These are phyloP conservation scores for Elymus sibiricus DNA, from an alignment of 176 grass and related monocot species.

Conservation along the genomic window DNA sequence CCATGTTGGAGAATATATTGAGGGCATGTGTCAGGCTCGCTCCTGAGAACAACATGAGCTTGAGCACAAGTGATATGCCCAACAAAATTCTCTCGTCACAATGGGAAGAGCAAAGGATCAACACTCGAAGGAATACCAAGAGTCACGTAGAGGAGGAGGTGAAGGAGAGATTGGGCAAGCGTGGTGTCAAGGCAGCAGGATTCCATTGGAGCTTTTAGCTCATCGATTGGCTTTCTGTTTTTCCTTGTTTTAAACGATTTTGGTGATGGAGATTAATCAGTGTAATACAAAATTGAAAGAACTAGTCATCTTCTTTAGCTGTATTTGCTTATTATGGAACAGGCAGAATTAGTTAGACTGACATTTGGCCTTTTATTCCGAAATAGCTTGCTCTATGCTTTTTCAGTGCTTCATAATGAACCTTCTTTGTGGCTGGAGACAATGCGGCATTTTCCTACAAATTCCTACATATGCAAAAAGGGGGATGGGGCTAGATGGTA, in stretches of 20 bases:
- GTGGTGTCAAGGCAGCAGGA: neutral
- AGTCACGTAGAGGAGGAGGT: neutral
- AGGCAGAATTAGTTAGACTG: neutral
- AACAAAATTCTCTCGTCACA: neutral
- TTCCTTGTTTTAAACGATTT: neutral
- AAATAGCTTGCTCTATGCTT: neutral
- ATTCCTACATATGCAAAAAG: too few relatives aligned
- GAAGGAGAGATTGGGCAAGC: neutral
- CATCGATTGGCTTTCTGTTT: neutral
- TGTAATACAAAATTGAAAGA: neutral
- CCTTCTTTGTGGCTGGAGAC: neutral
- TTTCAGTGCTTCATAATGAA: neutral
- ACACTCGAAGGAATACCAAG: neutral
- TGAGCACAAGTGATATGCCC: constrained; percentile 66
- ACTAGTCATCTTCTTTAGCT: neutral
- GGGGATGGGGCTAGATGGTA: too few relatives aligned
- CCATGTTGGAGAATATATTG: constrained; percentile 90
- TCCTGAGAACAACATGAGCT: constrained; percentile 86
- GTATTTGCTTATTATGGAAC: neutral
- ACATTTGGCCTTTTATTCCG: constrained; percentile 14
- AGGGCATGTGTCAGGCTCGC: constrained; percentile 71
- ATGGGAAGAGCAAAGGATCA: neutral
- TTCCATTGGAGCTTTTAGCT: neutral
- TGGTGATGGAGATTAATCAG: neutral
- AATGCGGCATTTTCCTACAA: neutral